Base-by-base conservation (phyloP, 169 alveolate genomes). In the Theileria annulata region DNA sequence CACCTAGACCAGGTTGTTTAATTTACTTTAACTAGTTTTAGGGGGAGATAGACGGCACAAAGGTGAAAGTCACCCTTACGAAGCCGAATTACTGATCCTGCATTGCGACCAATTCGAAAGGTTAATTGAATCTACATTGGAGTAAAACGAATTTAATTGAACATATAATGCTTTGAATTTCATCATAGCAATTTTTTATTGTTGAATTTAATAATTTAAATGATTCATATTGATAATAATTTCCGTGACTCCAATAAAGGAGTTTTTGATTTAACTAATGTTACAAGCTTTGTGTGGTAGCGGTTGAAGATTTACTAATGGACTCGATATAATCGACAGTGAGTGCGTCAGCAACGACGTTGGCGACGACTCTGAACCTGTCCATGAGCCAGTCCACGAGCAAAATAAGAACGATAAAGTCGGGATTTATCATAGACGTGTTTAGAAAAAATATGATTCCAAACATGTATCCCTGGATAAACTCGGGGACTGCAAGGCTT, bases 31-130 rank as follows among this genome's bases (percentile, higher is more conserved):
- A 73, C 30, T 9, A 6, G 19, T 10, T 33, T 58, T 68, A 82
- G 89, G 89, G 89, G 1, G 86, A 82, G 33, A 75, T 82, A 35
- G 89, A 82, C 59, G 89, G 89, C 3, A 56, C 67, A 23, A 66
- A 31, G 59, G 51, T 75, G 35, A 19, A 27, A 58, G 82, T 75
- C 56, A 23, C 78, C 47, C 78, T 71, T 23, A 23, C 33, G n/a
- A 28, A 28, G 13, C 68, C 68, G 13, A 59, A 30, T 31, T 28
- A 42, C 51, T 42, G 13, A 42, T 8, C 51, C 1, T 42, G 51
- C 0, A 42, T 42, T 42, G 3, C 13, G 51, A 42, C 51, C 51
- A 17, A 42, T 42, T 42, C 51, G 13, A 42, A 3, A 42, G 51
- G 51, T 42, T 17, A 10, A 10, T 42, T 2, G 15, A 42, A 42